Percentiles rank a stretch among this genome's conserved stretches.
Evolutionary conservation across 2,329 filamentous ascomycete species (phyloP).

Genomic region (Botrytis aclada): DNA sequence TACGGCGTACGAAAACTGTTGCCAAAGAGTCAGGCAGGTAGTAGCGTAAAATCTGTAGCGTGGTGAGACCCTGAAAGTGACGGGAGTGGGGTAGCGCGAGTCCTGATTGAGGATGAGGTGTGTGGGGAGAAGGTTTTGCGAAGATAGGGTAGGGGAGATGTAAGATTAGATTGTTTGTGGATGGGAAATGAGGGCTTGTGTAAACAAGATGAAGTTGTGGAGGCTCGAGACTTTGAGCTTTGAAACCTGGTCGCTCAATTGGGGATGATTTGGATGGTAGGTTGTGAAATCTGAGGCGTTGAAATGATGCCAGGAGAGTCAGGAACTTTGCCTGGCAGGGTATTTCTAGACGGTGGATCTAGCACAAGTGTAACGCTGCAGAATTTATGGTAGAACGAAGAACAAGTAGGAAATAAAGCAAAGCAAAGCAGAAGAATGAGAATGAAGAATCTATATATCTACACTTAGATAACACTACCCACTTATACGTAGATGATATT

Average conservation of each 20-base stretch:
- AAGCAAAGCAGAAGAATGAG: not conserved
- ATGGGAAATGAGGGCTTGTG: not conserved
- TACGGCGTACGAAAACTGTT: slow-evolving; percentile 8
- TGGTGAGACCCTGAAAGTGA: slow-evolving; percentile 2
- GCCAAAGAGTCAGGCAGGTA: slow-evolving; percentile 1
- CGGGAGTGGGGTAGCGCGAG: not conserved
- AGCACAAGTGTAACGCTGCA: not conserved
- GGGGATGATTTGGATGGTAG: not conserved
- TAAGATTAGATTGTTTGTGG: not conserved
- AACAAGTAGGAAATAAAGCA: not conserved
- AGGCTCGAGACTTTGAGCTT: slow-evolving; percentile 11
- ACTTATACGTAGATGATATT: not conserved
- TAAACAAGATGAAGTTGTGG: not conserved
- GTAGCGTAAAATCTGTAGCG: not conserved
- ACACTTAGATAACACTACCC: not conserved
- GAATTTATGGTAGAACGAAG: not conserved
- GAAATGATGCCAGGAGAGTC: not conserved
- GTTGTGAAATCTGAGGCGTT: not conserved
- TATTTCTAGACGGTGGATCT: slow-evolving; percentile 5
- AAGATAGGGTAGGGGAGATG: not conserved
- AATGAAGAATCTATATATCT: not conserved
- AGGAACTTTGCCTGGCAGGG: not conserved
- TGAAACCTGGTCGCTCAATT: not conserved
- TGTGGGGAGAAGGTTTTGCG: not conserved
- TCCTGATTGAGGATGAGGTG: slow-evolving; percentile 1